Evolutionary conservation across 1,139 yeast species (phyloP).

Genomic region (Geotrichum cucujoidarum): DNA sequence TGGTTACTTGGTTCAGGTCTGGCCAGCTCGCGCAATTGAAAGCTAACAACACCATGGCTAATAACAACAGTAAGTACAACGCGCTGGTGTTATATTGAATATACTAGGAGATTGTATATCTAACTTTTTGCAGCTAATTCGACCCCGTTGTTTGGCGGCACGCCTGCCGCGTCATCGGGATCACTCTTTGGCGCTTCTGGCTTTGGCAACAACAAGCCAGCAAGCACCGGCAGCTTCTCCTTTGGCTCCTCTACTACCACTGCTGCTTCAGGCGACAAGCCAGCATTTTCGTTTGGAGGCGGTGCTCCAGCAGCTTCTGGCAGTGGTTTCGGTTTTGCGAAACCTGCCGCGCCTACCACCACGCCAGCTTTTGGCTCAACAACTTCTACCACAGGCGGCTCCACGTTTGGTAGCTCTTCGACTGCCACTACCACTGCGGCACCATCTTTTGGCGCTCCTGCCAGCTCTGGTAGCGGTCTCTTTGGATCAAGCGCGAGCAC

Average conservation of each 20-base stretch:
- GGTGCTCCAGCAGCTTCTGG: constrained; percentile 3
- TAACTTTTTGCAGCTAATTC: constrained; percentile 14
- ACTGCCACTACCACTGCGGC: not conserved
- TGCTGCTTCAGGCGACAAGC: constrained; percentile 9
- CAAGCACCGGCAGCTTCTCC: constrained; percentile 22
- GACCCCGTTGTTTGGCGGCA: constrained; percentile 20
- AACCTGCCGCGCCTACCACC: too few relatives aligned
- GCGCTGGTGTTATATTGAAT: not conserved
- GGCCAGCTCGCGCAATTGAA: not conserved
- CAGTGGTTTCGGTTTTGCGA: constrained; percentile 2
- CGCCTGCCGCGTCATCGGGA: constrained; percentile 3
- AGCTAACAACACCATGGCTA: constrained; percentile 4
- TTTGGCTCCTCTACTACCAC: constrained; percentile 20
- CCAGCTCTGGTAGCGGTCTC: not conserved
- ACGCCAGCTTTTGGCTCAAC: not conserved
- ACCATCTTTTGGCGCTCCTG: constrained; percentile 6
- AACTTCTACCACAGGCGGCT: not conserved
- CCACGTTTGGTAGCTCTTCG: not conserved
- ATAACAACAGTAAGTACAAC: constrained; percentile 5
- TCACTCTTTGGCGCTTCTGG: constrained; percentile 4
- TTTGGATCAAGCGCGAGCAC: constrained; percentile 13
- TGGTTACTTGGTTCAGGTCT: too few relatives aligned
- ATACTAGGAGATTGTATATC: too few relatives aligned
- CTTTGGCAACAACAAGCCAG: constrained; percentile 21
- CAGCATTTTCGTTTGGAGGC: constrained; percentile 18